These are phyloP conservation scores for Crithidia thermophila DNA, from an alignment of 208 protist genomes.

Conservation along the genomic window DNA sequence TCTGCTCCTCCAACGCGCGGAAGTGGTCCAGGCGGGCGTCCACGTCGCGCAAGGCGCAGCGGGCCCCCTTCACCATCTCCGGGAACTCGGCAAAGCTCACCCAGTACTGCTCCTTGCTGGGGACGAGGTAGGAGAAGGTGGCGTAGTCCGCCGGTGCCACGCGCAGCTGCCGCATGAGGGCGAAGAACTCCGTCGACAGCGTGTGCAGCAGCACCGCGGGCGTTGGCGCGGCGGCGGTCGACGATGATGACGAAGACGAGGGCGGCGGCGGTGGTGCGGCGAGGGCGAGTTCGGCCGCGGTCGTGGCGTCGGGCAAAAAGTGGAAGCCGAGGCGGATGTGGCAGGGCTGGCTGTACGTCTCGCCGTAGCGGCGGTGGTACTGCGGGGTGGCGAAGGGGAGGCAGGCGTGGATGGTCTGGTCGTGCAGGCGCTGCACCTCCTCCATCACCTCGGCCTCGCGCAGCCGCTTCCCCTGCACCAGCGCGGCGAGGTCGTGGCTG, in stretches of 20 bases:
- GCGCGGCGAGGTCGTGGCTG: slow-evolving; percentile 43
- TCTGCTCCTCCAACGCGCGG: slow-evolving; percentile 91
- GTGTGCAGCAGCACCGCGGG: slow-evolving; percentile 48
- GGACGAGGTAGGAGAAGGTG: slow-evolving; percentile 65
- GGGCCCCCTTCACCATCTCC: slow-evolving; percentile 83
- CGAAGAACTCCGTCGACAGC: slow-evolving; percentile 66
- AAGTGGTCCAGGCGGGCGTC: slow-evolving; percentile 71
- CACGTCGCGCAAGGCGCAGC: slow-evolving; percentile 76
- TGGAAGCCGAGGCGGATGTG: slow-evolving; percentile 79
- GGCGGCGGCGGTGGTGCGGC: background rate
- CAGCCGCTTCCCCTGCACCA: slow-evolving; percentile 70
- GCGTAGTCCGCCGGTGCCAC: slow-evolving; percentile 53
- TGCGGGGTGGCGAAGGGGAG: slow-evolving; percentile 83
- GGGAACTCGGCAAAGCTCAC: slow-evolving; percentile 77
- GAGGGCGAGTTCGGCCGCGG: slow-evolving; percentile 23
- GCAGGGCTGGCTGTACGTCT: slow-evolving; percentile 88
- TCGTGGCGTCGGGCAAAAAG: slow-evolving; percentile 45
- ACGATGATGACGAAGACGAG: background rate
- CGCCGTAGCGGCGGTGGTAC: slow-evolving; percentile 79
- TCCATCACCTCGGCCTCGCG: slow-evolving; percentile 72
- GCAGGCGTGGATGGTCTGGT: slow-evolving; percentile 68
- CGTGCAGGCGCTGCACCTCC: slow-evolving; percentile 65
- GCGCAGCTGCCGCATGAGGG: slow-evolving; percentile 66
- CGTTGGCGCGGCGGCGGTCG: background rate
- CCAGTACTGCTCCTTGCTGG: slow-evolving; percentile 84